phyloP scores from a whole-genome alignment of 2,329 filamentous ascomycete species.

The Diaporthe eres region DNA sequence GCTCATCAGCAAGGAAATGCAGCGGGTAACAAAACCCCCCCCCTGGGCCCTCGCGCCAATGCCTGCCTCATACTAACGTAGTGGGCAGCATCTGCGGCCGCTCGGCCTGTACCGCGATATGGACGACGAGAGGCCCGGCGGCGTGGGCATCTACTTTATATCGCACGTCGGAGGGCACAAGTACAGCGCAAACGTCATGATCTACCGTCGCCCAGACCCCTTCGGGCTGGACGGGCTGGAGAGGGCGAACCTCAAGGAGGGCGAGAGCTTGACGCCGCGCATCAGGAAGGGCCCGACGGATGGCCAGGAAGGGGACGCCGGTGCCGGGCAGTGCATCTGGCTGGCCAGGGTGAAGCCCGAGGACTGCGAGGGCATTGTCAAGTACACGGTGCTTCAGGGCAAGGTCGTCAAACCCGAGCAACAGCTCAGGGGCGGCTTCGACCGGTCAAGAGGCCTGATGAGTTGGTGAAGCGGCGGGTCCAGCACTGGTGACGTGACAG shows the following conservation, averaged over 20 bases:
- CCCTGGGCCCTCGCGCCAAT: not conserved
- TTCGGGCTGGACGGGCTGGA: slow-evolving; percentile 66
- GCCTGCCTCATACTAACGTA: not conserved
- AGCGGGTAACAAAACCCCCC: slow-evolving; percentile 62
- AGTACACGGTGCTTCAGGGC: slow-evolving; percentile 90
- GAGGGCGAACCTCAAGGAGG: slow-evolving; percentile 50
- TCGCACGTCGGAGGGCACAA: slow-evolving; percentile 97
- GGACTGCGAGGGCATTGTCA: slow-evolving; percentile 93
- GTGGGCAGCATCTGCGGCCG: slow-evolving; percentile 78
- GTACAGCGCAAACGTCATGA: slow-evolving; percentile 93
- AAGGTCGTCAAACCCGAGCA: slow-evolving; percentile 92
- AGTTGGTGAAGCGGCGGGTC: slow-evolving; percentile 78
- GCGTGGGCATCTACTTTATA: slow-evolving; percentile 96
- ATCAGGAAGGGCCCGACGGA: slow-evolving; percentile 46
- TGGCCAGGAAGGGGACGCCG: slow-evolving; percentile 60
- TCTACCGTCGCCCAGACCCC: slow-evolving; percentile 80
- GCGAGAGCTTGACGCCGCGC: slow-evolving; percentile 46
- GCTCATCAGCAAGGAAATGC: slow-evolving; percentile 87
- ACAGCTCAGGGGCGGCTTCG: slow-evolving; percentile 92
- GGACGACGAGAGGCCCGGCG: slow-evolving; percentile 89
- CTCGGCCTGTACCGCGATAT: slow-evolving; percentile 88
- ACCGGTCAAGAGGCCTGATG: slow-evolving; percentile 82
- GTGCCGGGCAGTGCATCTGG: slow-evolving; percentile 93
- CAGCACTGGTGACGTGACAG: not conserved
- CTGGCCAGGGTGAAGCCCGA: slow-evolving; percentile 86